Evolutionary conservation across 768 basidiomycete species (phyloP), one percentile per base, ranked within the genome.

Genomic region (Tulasnella sp.): DNA sequence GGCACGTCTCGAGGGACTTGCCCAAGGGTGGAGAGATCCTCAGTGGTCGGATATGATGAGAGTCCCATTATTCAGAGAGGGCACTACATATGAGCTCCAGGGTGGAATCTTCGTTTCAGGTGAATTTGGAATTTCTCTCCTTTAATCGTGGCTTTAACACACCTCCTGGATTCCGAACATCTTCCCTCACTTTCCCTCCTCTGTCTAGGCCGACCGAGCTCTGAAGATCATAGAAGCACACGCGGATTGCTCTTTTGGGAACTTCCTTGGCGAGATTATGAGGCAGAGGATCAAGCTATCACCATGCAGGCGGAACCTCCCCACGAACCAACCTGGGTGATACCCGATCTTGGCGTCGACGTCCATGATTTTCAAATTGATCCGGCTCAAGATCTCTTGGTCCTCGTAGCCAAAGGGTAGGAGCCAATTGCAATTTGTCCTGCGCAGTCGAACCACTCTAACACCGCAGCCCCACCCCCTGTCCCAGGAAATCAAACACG

Each of bases 321-420:
- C 12, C 12, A 25, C 69, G n/a, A 15, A 17, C 25, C 69, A 36
- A 74, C 73, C 3, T 34, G 58, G 73, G 40, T 11, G 71, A 72
- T 72, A 40, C 5, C 2, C 17, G 73, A 74, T 29, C 52, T 74
- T 11, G 73, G 73, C 12, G 34, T 74, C 34, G 73, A 74, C 52
- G 52, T 58, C 19, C 45, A 40, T 19, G 73, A 74, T 37, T 74
- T 74, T 58, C 73, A 74, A 74, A 58, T 74, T n/a, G 73, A 74
- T 40, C 73, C 73, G 22, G 45, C 45, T 29, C 73, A 74, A 40
- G 54, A 74, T 40, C 73, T 74, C 38, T 19, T 67, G 31, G 38
- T 74, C 37, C 58, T 74, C 17, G 73, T 74, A 3, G 15, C 29
- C 22, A 58, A 52, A 58, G 34, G 29, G 73, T 54, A 9, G 22